Percentiles rank a stretch among this genome's conserved stretches.
phyloP scores from a whole-genome alignment of 1,139 yeast species.

The Blastobotrys arbuscula region DNA sequence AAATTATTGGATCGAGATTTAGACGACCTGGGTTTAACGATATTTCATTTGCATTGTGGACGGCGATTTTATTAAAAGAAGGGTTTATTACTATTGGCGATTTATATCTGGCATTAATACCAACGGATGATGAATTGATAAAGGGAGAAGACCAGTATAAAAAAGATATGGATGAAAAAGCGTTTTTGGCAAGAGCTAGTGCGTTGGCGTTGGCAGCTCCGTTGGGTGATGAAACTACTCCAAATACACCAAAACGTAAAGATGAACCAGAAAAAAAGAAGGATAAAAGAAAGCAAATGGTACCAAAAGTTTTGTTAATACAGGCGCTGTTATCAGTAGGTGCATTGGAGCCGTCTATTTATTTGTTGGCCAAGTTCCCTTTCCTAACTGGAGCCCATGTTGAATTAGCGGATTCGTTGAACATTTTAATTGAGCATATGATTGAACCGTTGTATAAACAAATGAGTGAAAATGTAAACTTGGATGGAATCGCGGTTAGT shows the following conservation, averaged over 20 bases:
- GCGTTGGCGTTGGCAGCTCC: constrained; percentile 90
- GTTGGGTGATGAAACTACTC: constrained; percentile 47
- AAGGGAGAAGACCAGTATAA: constrained; percentile 44
- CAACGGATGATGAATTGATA: constrained; percentile 38
- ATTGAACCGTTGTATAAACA: constrained; percentile 47
- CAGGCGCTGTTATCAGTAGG: constrained; percentile 57
- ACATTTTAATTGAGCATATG: constrained; percentile 45
- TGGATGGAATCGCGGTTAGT: background rate
- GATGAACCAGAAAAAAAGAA: constrained; percentile 16
- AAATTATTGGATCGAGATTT: constrained; percentile 55
- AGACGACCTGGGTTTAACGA: background rate
- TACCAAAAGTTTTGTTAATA: constrained; percentile 42
- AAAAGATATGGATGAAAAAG: constrained; percentile 53
- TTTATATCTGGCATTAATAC: constrained; percentile 52
- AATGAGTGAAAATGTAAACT: background rate
- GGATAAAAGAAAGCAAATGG: constrained; percentile 10
- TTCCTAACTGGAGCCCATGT: constrained; percentile 53
- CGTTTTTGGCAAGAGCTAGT: constrained; percentile 61
- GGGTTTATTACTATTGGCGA: constrained; percentile 64
- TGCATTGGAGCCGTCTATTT: constrained; percentile 57
- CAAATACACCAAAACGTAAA: constrained; percentile 15
- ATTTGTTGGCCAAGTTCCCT: constrained; percentile 58
- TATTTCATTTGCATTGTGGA: constrained; percentile 38
- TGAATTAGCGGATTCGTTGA: constrained; percentile 46
- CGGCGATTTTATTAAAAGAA: constrained; percentile 56